Base-by-base conservation (phyloP, 441 rosid species). In the Pelargonium australe region DNA sequence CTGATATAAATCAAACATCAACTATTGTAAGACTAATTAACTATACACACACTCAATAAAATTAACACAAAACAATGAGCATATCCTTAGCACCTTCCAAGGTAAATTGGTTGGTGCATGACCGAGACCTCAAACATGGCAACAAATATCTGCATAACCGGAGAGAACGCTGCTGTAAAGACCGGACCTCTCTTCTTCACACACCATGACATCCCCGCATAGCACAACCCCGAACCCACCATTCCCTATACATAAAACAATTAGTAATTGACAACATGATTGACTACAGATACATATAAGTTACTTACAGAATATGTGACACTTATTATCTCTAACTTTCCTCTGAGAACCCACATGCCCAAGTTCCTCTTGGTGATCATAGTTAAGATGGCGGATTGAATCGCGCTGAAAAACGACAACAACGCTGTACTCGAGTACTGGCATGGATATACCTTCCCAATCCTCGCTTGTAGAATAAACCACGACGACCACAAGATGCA, bases 341-440 rank as follows among this genome's bases (percentile, higher is more conserved):
- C 86, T 72, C 77, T 76, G 43, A 87, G 63, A 40, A 85, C 58
- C 90, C 90, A 86, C 72, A 78, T 70, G 25, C 79, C 66, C 16
- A 58, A 67, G 66, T 79, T 79, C 68, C 80, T 83, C 70, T 79
- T 86, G 1, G 75, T 63, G 58, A 77, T 72, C 72, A 84, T 70
- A 79, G 85, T 73, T 71, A 87, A 60, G 14, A 79, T 53, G 34
- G 80, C 86, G 11, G 87, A 80, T 64, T 84, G 93, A 60, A 87
- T 72, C 19, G 85, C 80, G 60, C 83, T 84, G 62, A 87, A 87
- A 72, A 76, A 76, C 51, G 89, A 83, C 72, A 84, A 63, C 45
- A 87, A 75, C 2, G 87, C 77, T 0, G 90, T 87, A 81, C 87
- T 85, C 0, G 92, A 80, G 77, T 85, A 87, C 72, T 83, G 85